phyloP scores from a whole-genome alignment of 2,329 filamentous ascomycete genomes.

The Nemania bipapillata region DNA sequence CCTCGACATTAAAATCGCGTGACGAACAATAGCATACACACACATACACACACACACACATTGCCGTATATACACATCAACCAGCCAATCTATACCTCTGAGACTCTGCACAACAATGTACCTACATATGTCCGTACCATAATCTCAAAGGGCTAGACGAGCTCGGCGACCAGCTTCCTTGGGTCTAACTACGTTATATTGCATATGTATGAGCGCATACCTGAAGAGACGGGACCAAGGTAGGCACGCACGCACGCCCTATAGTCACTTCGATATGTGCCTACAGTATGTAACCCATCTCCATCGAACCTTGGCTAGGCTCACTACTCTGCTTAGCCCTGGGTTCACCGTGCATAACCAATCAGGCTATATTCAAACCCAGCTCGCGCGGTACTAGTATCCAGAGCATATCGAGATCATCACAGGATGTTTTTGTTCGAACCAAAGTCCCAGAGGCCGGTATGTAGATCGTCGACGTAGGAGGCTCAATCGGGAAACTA shows the following conservation, averaged over 20 bases:
- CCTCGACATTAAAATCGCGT: slow-evolving; percentile 17
- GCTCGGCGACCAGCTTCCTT: slow-evolving; percentile 14
- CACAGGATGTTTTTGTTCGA: slow-evolving; percentile 8
- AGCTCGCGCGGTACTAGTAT: not conserved
- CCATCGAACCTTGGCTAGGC: slow-evolving; percentile 20
- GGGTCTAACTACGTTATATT: slow-evolving; percentile 19
- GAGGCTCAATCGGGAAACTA: slow-evolving; percentile 28
- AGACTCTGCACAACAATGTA: slow-evolving; percentile 10
- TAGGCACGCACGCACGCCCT: slow-evolving; percentile 1
- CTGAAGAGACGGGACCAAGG: slow-evolving; percentile 9
- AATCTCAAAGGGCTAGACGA: slow-evolving; percentile 1
- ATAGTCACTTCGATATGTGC: not conserved
- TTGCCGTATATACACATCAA: not conserved
- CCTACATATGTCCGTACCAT: slow-evolving; percentile 15
- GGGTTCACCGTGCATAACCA: slow-evolving; percentile 7
- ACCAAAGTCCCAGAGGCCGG: slow-evolving; percentile 15
- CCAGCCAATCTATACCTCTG: not conserved
- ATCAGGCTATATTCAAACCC: slow-evolving; percentile 29
- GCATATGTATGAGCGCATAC: slow-evolving; percentile 25
- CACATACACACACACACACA: not conserved
- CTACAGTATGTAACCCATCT: slow-evolving; percentile 12
- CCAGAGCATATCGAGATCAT: slow-evolving; percentile 15
- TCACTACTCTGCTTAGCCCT: slow-evolving; percentile 4
- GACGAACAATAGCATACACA: slow-evolving; percentile 18
- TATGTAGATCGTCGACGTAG: slow-evolving; percentile 28